phyloP scores from a whole-genome alignment of 2,329 filamentous ascomycete genomes.

The Neurospora sp. region DNA sequence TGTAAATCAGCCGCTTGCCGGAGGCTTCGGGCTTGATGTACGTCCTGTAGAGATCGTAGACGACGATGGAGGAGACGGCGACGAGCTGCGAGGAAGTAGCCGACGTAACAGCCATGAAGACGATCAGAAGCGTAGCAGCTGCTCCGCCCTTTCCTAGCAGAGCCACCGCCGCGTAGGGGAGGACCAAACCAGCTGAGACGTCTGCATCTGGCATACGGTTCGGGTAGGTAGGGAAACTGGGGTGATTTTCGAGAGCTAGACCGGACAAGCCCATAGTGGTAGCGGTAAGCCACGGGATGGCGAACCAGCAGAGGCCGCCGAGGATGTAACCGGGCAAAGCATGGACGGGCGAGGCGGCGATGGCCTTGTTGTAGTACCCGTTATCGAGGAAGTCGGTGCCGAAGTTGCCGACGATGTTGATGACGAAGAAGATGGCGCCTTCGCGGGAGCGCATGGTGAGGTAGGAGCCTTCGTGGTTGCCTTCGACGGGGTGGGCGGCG shows the following conservation, averaged over 20 bases:
- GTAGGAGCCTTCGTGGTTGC: slow-evolving; percentile 74
- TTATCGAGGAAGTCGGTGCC: slow-evolving; percentile 80
- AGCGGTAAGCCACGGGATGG: slow-evolving; percentile 81
- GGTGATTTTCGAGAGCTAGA: slow-evolving; percentile 67
- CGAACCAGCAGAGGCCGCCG: slow-evolving; percentile 83
- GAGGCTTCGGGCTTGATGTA: slow-evolving; percentile 73
- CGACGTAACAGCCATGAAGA: slow-evolving; percentile 86
- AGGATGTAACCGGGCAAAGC: slow-evolving; percentile 83
- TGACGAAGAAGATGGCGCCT: slow-evolving; percentile 83
- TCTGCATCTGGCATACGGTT: slow-evolving; percentile 63
- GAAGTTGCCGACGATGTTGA: slow-evolving; percentile 67
- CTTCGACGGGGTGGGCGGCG: slow-evolving; percentile 60
- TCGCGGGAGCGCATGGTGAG: slow-evolving; percentile 76
- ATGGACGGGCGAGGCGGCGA: slow-evolving; percentile 75
- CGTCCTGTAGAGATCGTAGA: slow-evolving; percentile 80
- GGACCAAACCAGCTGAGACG: slow-evolving; percentile 71
- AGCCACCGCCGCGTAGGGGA: slow-evolving; percentile 78
- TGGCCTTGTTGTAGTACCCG: slow-evolving; percentile 89
- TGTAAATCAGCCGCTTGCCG: slow-evolving; percentile 68
- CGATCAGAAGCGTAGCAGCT: slow-evolving; percentile 64
- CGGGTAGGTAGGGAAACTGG: slow-evolving; percentile 62
- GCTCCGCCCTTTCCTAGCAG: slow-evolving; percentile 76
- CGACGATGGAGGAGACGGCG: slow-evolving; percentile 78
- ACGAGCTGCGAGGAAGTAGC: slow-evolving; percentile 78
- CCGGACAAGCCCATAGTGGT: slow-evolving; percentile 82